These are phyloP conservation scores for Paramecium biaurelia DNA, from an alignment of 73 alveolate species.

Conservation along the genomic window DNA sequence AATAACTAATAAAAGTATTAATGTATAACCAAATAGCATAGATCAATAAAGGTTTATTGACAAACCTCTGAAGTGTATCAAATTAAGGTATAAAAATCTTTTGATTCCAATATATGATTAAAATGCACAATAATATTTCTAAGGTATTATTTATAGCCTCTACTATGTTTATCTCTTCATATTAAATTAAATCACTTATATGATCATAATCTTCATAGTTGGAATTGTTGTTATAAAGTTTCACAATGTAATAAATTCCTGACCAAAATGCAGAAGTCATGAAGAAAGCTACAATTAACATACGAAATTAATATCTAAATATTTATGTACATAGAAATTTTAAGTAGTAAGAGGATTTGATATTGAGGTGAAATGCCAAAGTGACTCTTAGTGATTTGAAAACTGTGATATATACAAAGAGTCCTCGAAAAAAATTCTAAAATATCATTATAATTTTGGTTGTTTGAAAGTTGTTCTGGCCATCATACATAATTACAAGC, in stretches of 20 bases:
- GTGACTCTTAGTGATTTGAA: slow-evolving; percentile 10
- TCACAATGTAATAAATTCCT: neutral
- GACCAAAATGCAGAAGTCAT: slow-evolving; percentile 13
- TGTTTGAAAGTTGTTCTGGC: too few relatives aligned
- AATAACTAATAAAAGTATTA: neutral
- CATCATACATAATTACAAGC: neutral
- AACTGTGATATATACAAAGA: neutral
- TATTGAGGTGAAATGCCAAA: neutral
- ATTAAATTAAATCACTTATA: neutral
- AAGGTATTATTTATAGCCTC: neutral
- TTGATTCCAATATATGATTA: neutral
- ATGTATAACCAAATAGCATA: neutral
- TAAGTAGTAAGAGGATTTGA: neutral
- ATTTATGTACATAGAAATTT: neutral
- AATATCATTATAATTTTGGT: neutral
- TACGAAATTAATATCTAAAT: neutral
- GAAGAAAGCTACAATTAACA: neutral
- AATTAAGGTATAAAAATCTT: neutral
- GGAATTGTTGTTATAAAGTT: neutral
- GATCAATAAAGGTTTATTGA: neutral
- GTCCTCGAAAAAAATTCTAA: neutral
- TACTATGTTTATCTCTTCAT: neutral
- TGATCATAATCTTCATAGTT: neutral
- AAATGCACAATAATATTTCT: neutral
- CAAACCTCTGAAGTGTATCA: neutral